Evolutionary conservation across 805 yeast genomes (phyloP).

Genomic region (Candida silvatica): DNA sequence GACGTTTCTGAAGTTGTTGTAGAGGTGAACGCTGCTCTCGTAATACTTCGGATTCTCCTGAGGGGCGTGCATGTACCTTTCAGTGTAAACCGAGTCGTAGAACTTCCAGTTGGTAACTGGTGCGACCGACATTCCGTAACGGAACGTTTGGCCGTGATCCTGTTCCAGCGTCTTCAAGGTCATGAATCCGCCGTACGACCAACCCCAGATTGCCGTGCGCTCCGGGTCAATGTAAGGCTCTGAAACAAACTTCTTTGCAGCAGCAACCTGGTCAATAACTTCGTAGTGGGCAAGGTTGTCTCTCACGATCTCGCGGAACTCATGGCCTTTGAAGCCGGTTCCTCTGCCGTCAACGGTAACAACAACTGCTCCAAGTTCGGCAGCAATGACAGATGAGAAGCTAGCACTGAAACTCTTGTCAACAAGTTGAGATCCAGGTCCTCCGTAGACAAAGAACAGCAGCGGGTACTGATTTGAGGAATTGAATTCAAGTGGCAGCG

Average conservation of each 20-base stretch:
- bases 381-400: conserved; percentile 70
- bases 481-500: conserved; percentile 68
- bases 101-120: conserved; percentile 94
- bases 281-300: conserved; percentile 78
- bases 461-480: conserved; percentile 63
- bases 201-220: conserved; percentile 88
- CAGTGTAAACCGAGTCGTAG: conserved; percentile 92
- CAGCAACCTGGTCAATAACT: conserved; percentile 77
- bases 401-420: conserved; percentile 46
- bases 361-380: conserved; percentile 74
- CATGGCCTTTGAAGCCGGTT: conserved; percentile 80
- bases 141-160: conserved; percentile 68
- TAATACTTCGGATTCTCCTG: conserved; percentile 51
- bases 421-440: conserved; percentile 89
- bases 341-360: conserved; percentile 97
- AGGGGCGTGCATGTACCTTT: conserved; percentile 88
- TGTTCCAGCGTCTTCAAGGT: conserved; percentile 83
- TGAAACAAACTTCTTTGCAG: conserved; percentile 64
- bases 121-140: conserved; percentile 91
- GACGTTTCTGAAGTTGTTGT: conserved; percentile 43
- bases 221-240: conserved; percentile 57
- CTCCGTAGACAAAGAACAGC: conserved; percentile 86
- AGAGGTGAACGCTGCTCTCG: conserved; percentile 46
- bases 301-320: conserved; percentile 71
- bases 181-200: conserved; percentile 96